Evolutionary conservation across 371 early-diverging fungal genomes (phyloP).

Genomic region (Umbelopsis sp.): DNA sequence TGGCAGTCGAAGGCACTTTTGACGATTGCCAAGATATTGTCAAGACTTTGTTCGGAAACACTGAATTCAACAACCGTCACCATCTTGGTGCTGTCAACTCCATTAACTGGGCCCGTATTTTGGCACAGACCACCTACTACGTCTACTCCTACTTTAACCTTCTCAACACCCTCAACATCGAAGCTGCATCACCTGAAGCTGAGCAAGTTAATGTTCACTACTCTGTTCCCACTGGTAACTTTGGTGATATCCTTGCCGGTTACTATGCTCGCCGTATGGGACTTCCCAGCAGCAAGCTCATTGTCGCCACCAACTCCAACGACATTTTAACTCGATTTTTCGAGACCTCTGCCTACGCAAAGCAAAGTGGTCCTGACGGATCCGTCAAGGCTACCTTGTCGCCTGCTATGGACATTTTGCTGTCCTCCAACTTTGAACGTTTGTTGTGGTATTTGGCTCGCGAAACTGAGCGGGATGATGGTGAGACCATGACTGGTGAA

Average conservation of each 20-base stretch:
- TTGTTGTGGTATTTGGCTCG: conserved; percentile 88
- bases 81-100: conserved; percentile 96
- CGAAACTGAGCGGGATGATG: conserved; percentile 49
- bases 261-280: conserved; percentile 93
- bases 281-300: conserved; percentile 80
- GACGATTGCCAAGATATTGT: conserved; percentile 98
- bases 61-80: conserved; percentile 73
- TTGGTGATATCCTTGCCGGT: conserved; percentile 97
- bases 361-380: conserved; percentile 59
- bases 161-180: conserved; percentile 59
- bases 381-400: conserved; percentile 81
- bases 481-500: conserved; percentile 27
- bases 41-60: conserved; percentile 86
- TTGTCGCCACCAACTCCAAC: conserved; percentile 94
- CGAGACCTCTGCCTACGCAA: conserved; percentile 81
- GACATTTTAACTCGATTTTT: conserved; percentile 97
- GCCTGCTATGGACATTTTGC: conserved; percentile 98
- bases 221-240: conserved; percentile 98
- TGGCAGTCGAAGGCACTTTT: conserved; percentile 92
- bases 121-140: conserved; percentile 96
- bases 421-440: conserved; percentile 97
- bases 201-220: conserved; percentile 69
- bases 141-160: conserved; percentile 88
- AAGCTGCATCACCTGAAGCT: conserved; percentile 50
- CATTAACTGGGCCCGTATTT: conserved; percentile 98